Evolutionary conservation across 345 rosid species (phyloP), one percentile per base, ranked within the genome.

Genomic region (Pistacia atlantica): DNA sequence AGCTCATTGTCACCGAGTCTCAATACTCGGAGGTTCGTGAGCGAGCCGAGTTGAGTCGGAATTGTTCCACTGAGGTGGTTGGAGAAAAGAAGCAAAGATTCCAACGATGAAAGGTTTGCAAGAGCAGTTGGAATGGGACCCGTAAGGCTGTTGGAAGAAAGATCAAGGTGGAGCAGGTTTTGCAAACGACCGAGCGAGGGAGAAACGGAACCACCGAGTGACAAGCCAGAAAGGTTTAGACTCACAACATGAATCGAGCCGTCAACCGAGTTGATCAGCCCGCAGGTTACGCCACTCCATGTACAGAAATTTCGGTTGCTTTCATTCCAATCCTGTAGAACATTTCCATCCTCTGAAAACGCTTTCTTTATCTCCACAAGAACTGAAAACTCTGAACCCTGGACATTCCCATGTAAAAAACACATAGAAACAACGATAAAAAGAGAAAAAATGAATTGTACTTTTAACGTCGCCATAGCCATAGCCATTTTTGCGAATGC

Each of bases 41-140:
- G 88, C 0, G 90, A 83, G 14, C 97, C 98, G 80, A 93, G 92
- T 46, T 84, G 89, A 69, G 85, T 75, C 5, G 98, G 98, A 13
- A 96, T 92, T 76, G 86, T 77, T 22, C 97, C 98, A 42, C 80
- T 70, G 90, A 96, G 99, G 75, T 89, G 86, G 92, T 96, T 96
- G 11, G 97, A 89, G 82, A 83, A 96, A 48, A 96, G 89, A 70
- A 84, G 87, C 77, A 96, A 78, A 84, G 98, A 90, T 80, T 93
- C 93, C 85, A 96, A 81, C 2, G 89, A 88, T 67, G 93, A 72
- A 72, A 96, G 97, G 83, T 88, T 85, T 38, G 97, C 90, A 74
- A 93, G 90, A 77, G 88, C 78, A 31, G 97, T 82, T 90, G 99
- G 98, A 72, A 96, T 89, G 86, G 97, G 91, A 37, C 99, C 98